Percentiles rank a stretch among this genome's conserved stretches.
phyloP scores from a whole-genome alignment of 257 asterid genomes.

The Anisodus acutangulus region DNA sequence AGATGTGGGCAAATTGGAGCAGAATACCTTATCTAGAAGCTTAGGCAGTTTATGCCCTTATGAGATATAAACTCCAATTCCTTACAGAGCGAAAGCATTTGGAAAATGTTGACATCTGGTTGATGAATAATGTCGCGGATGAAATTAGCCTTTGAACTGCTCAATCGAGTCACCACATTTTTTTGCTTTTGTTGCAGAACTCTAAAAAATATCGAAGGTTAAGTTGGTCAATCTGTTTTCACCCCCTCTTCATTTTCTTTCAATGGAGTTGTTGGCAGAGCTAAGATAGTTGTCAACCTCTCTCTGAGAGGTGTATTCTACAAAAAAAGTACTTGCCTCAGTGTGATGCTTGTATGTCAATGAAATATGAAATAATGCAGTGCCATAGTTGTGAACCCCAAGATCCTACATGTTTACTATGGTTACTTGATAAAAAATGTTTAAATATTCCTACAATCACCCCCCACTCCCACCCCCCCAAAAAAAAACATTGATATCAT shows the following conservation, averaged over 20 bases:
- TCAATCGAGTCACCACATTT: not conserved
- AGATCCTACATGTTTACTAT: not conserved
- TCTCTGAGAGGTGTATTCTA: not conserved
- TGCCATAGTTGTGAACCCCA: not conserved
- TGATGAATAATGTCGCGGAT: slow-evolving; percentile 1
- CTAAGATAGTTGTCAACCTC: slow-evolving; percentile 13
- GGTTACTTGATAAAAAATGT: not conserved
- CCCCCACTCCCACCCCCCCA: too few relatives aligned
- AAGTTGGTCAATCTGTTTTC: not conserved
- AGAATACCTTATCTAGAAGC: not conserved
- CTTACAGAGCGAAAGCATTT: not conserved
- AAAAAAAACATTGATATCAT: slow-evolving; percentile 20
- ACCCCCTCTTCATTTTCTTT: not conserved
- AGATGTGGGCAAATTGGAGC: not conserved
- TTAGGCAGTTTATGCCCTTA: not conserved
- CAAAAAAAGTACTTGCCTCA: not conserved
- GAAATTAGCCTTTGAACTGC: not conserved
- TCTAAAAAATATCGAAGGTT: not conserved
- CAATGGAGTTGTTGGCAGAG: not conserved
- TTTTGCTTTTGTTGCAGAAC: not conserved
- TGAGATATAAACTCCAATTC: not conserved
- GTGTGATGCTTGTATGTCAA: not conserved
- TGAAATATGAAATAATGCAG: not conserved
- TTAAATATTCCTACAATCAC: not conserved
- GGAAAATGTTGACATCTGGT: not conserved